Evolutionary conservation across 2,329 filamentous ascomycete species (phyloP).

Genomic region (Aspergillus jensenii): DNA sequence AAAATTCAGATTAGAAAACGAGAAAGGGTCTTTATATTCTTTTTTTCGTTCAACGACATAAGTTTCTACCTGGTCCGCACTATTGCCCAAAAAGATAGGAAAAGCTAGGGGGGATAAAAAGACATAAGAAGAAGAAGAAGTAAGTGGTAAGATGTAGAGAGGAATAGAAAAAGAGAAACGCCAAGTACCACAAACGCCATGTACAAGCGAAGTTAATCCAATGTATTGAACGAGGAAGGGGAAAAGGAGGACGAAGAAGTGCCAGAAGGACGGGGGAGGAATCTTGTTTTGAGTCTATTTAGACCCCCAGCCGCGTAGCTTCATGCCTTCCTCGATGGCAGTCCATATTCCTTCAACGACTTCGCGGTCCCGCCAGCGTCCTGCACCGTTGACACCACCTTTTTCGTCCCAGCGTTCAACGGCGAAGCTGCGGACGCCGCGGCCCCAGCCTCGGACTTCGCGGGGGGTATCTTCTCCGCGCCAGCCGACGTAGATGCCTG

Average conservation of each 20-base stretch:
- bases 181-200: conserved; percentile 6
- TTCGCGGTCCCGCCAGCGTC: conserved; percentile 82
- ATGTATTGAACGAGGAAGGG: neutral
- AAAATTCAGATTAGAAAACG: too few relatives aligned
- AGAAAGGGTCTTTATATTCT: too few relatives aligned
- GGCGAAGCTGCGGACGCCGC: conserved; percentile 73
- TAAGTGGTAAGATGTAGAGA: neutral
- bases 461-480: conserved; percentile 77
- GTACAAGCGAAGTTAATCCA: neutral
- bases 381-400: conserved; percentile 34
- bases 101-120: neutral
- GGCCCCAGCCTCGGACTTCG: conserved; percentile 78
- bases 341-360: conserved; percentile 93
- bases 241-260: neutral
- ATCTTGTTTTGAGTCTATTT: conserved; percentile 19
- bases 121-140: neutral
- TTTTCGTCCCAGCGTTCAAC: conserved; percentile 78
- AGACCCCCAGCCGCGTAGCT: conserved; percentile 71
- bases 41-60: too few relatives aligned
- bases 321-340: conserved; percentile 83
- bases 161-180: neutral
- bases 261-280: neutral
- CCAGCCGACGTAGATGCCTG: conserved; percentile 90
- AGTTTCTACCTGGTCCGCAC: too few relatives aligned
- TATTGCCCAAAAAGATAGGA: too few relatives aligned